Conservation (phyloP, 2,329 filamentous ascomycete species). For the Cladosporium velox region DNA sequence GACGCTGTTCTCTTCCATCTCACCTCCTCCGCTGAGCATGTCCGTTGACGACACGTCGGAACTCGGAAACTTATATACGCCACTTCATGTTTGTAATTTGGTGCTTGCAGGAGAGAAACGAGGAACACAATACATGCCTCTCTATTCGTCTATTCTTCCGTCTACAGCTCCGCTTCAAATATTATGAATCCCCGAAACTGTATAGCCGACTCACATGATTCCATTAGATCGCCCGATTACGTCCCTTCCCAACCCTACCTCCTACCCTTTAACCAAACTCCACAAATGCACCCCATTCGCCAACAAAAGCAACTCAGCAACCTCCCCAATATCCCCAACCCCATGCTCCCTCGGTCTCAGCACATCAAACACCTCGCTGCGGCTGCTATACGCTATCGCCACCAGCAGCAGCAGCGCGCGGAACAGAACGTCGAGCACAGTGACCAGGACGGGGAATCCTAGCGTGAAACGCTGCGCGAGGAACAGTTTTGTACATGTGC, state of each 20-base stretch:
- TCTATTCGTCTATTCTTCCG: not conserved
- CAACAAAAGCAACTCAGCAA: slow-evolving; percentile 24
- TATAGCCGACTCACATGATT: not conserved
- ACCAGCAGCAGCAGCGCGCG: slow-evolving; percentile 30
- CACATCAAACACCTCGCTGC: slow-evolving; percentile 28
- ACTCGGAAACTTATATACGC: not conserved
- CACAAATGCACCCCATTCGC: slow-evolving; percentile 37
- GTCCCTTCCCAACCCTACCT: slow-evolving; percentile 22
- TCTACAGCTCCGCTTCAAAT: not conserved
- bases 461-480: slow-evolving; percentile 44
- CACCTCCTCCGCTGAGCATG: not conserved
- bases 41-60: not conserved
- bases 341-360: slow-evolving; percentile 30
- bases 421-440: slow-evolving; percentile 30
- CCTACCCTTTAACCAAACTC: slow-evolving; percentile 34
- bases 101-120: not conserved
- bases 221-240: no score
- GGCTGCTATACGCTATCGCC: slow-evolving; percentile 30
- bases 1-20: not conserved
- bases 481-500: slow-evolving; percentile 44
- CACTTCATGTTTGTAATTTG: not conserved
- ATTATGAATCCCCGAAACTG: no score
- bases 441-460: slow-evolving; percentile 41
- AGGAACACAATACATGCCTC: not conserved
- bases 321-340: slow-evolving; percentile 25